A percentile compares a stretch with the other conserved stretches of the same genome.
Conservation (phyloP, 805 yeast species). For the Kregervanrija fluxuum region DNA sequence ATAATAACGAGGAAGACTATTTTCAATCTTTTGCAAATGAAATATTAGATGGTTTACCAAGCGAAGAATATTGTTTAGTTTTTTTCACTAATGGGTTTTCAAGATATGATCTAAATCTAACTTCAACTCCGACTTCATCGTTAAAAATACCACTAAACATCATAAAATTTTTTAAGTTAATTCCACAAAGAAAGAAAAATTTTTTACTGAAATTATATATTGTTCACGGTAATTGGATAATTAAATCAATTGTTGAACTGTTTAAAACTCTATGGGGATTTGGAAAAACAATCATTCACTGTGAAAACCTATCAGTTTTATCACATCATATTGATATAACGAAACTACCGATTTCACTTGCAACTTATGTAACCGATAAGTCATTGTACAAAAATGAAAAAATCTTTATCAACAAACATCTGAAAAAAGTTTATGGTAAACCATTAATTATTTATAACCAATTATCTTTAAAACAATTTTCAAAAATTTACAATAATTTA, state of each 20-base stretch:
- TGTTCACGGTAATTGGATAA: constrained; percentile 89
- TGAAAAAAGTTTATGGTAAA: constrained; percentile 26
- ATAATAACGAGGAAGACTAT: constrained; percentile 22
- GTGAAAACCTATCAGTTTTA: constrained; percentile 29
- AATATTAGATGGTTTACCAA: constrained; percentile 52
- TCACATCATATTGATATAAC: constrained; percentile 65
- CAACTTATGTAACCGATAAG: constrained; percentile 49
- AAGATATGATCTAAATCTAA: constrained; percentile 26
- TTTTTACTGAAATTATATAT: constrained; percentile 58
- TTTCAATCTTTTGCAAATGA: constrained; percentile 49
- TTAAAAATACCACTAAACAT: constrained; percentile 24
- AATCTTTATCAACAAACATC: constrained; percentile 43
- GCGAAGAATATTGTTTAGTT: constrained; percentile 54
- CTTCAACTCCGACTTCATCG: constrained; percentile 5
- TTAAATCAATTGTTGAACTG: constrained; percentile 68
- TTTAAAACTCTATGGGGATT: constrained; percentile 46
- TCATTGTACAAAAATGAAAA: constrained; percentile 52
- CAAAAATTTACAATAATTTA: constrained; percentile 28
- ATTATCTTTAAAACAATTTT: constrained; percentile 24
- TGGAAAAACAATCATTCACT: constrained; percentile 23
- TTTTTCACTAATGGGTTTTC: constrained; percentile 81
- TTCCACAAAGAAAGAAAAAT: constrained; percentile 50
- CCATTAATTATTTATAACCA: constrained; percentile 21
- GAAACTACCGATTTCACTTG: constrained; percentile 63
- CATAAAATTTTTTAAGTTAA: constrained; percentile 40